phyloP scores from a whole-genome alignment of 2,329 filamentous ascomycete species.

The Colletotrichum tamarilloi region DNA sequence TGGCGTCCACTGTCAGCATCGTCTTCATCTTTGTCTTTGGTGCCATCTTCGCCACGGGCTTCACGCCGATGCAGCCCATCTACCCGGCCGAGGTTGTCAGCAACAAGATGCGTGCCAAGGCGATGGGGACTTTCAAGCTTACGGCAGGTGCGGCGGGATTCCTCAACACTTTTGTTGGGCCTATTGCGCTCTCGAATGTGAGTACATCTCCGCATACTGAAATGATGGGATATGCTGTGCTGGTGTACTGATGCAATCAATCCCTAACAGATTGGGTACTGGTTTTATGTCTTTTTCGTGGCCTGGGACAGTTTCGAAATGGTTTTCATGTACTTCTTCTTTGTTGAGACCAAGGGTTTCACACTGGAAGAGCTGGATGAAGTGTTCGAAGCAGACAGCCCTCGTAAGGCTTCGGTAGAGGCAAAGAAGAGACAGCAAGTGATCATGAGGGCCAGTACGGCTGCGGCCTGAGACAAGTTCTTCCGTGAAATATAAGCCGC shows the following conservation, averaged over 20 bases:
- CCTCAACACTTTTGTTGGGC: slow-evolving; percentile 47
- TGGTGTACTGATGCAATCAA: slow-evolving; percentile 22
- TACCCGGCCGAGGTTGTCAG: slow-evolving; percentile 51
- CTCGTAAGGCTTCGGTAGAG: slow-evolving; percentile 47
- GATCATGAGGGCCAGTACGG: slow-evolving; percentile 32
- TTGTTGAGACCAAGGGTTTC: slow-evolving; percentile 61
- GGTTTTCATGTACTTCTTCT: slow-evolving; percentile 37
- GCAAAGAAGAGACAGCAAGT: slow-evolving; percentile 49
- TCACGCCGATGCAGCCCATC: slow-evolving; percentile 50
- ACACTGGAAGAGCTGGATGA: slow-evolving; percentile 67
- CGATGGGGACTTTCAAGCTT: slow-evolving; percentile 46
- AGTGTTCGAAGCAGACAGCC: slow-evolving; percentile 57
- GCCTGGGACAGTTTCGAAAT: slow-evolving; percentile 49
- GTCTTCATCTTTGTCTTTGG: slow-evolving; percentile 53
- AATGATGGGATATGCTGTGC: too few relatives aligned
- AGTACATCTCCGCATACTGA: slow-evolving; percentile 34
- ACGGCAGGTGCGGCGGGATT: slow-evolving; percentile 51
- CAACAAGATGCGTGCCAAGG: slow-evolving; percentile 52
- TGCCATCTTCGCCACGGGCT: slow-evolving; percentile 46
- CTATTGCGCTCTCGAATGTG: slow-evolving; percentile 42
- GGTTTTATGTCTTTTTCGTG: slow-evolving; percentile 51
- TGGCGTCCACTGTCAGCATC: slow-evolving; percentile 48
- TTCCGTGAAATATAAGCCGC: neutral
- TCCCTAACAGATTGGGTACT: slow-evolving; percentile 44
- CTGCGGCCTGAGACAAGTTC: neutral